These are phyloP conservation scores for Anaeramoeba flamelloides DNA, from an alignment of 78 protist species.

Conservation along the genomic window DNA sequence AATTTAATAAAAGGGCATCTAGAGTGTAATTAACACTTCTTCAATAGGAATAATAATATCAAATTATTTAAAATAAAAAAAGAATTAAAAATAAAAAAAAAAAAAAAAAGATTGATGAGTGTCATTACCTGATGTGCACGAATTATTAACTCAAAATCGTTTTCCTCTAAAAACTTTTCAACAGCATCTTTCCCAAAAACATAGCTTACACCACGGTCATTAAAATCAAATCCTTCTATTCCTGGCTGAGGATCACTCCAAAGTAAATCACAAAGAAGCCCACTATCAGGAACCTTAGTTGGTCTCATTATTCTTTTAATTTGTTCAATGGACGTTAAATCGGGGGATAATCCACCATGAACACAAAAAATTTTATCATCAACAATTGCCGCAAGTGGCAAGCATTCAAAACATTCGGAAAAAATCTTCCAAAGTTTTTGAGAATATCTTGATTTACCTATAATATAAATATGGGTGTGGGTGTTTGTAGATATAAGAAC, in stretches of 20 bases:
- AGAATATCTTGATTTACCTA: slow-evolving; percentile 85
- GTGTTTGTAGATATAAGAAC: too few species aligned
- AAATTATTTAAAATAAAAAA: too few species aligned
- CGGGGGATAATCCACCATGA: too few species aligned
- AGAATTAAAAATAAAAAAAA: too few species aligned
- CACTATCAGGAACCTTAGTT: slow-evolving; percentile 93
- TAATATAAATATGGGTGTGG: too few species aligned
- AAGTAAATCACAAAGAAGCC: slow-evolving; percentile 51
- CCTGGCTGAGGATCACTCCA: slow-evolving; percentile 56
- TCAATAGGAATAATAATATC: too few species aligned
- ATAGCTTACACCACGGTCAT: slow-evolving; percentile 89
- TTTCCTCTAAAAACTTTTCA: slow-evolving; percentile 53
- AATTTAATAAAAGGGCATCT: too few species aligned
- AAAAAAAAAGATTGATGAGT: slow-evolving; percentile 5
- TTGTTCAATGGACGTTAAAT: slow-evolving; percentile 67
- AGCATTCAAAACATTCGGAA: slow-evolving; percentile 83
- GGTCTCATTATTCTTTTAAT: slow-evolving; percentile 79
- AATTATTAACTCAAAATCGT: slow-evolving; percentile 86
- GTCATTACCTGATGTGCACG: slow-evolving; percentile 88
- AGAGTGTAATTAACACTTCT: too few species aligned
- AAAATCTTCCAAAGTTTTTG: slow-evolving; percentile 89
- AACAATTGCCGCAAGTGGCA: slow-evolving; percentile 81
- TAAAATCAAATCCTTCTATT: slow-evolving; percentile 53
- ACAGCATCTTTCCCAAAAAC: slow-evolving; percentile 87
- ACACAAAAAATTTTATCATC: not conserved